phyloP scores from a whole-genome alignment of 108 stramenopile genomes.

The Cyclotella sp. region DNA sequence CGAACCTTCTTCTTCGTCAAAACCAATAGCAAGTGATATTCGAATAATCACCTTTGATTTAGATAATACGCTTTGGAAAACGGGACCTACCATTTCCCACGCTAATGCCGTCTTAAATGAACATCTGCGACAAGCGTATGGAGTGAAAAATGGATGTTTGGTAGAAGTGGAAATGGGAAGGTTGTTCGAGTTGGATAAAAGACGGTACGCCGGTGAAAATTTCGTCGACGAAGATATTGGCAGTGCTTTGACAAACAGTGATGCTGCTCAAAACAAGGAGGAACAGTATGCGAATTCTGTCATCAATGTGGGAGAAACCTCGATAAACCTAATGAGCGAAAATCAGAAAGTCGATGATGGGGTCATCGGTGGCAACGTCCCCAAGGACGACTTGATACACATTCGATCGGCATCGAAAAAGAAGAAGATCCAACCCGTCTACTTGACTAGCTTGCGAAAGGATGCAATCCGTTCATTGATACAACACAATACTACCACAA shows the following conservation, averaged over 20 bases:
- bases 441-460: constrained; percentile 74
- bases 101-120: constrained; percentile 79
- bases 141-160: constrained; percentile 55
- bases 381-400: constrained; percentile 30
- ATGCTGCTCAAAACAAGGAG: neutral
- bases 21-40: constrained; percentile 42
- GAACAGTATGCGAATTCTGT: neutral
- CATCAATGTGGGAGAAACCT: neutral
- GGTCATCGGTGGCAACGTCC: constrained; percentile 19
- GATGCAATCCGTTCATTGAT: constrained; percentile 71
- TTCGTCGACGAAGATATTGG: neutral
- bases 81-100: constrained; percentile 63
- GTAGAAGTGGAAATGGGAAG: constrained; percentile 76
- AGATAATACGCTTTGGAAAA: constrained; percentile 90
- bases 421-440: constrained; percentile 65
- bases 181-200: constrained; percentile 51
- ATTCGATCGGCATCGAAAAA: constrained; percentile 63
- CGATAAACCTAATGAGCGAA: neutral
- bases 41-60: constrained; percentile 84
- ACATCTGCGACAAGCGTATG: constrained; percentile 37
- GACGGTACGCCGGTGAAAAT: constrained; percentile 28
- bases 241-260: neutral
- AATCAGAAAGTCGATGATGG: neutral
- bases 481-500: neutral
- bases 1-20: neutral